Base-by-base conservation (phyloP, 2,329 filamentous ascomycete species). In the Grosmannia clavigera region DNA sequence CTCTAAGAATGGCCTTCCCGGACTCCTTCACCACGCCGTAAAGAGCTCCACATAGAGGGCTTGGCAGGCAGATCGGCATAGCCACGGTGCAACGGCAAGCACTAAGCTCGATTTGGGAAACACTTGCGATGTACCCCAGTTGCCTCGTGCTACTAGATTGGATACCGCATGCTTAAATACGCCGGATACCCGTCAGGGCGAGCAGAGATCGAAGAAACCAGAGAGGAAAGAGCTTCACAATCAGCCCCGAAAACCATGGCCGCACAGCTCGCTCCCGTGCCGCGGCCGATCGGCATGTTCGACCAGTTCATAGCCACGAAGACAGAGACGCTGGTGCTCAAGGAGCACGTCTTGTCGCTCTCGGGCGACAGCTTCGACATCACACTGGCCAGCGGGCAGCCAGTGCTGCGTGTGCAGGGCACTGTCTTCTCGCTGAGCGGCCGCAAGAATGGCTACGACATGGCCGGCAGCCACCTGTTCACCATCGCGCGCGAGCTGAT, bases 361-460 rank as follows among this genome's bases (percentile, higher is more conserved):
- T 78, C 78, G 1, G 82, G 83, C 61, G 83, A 87, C 71, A 81
- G 77, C 69, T 88, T 87, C 71, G 79, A 81, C 64, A 80, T 88
- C 69, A 79, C 77, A 59, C 76, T 79, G 5, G 71, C 76, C 53
- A 78, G 76, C 61, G 82, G 82, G 27, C 72, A 75, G 27, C 75
- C 80, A 0, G 65, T 86, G 38, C 70, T 86, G 63, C 76, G 77
- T 63, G 78, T 85, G 52, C 72, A 83, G 63, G 83, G 82, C 64
- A 79, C 80, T 60, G 67, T 77, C 62, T 66, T 82, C 64, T 76
- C 78, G 12, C 67, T 84, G 3, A 79, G 76, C 2, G 75, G 76
- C 16, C 78, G 80, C 65, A 85, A 84, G 69, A 75, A 76, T 12
- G 74, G 86, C 53, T 74, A 66, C 60, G 82, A 86, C 67, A 74